Evolutionary conservation across 345 rosid genomes (phyloP), one percentile per base, ranked within the genome.

Genomic region (Pseudoturritis turrita): DNA sequence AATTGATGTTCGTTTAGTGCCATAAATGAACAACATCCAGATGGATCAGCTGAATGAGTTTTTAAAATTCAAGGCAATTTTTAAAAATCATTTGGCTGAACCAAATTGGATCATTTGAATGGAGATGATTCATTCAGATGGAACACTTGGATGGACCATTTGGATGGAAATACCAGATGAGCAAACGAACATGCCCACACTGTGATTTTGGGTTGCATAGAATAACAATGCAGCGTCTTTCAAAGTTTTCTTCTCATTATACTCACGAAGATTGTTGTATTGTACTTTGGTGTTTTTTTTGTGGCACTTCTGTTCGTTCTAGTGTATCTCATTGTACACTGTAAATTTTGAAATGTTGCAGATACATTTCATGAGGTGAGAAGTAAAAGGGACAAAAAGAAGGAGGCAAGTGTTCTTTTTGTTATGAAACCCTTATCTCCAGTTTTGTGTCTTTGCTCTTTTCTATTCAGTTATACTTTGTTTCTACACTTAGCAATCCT

Each of bases 281-380:
- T 15, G 2, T 18, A n/a, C 44, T 53, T 44, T 21, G n/a, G n/a
- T n/a, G 40, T 13, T 18, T 40, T 28, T 19, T 8, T 2, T 39
- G 37, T 43, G 46, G 1, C 18, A 14, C 18, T 15, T 35, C 43
- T 51, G 33, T 17, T 60, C 1, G 6, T 29, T 31, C 28, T 19
- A 17, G 5, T 33, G 43, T 1, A 19, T 19, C 47, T 72, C 17
- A 23, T 11, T 4, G 22, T 25, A 23, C 41, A 18, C 0, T 51
- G 6, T 62, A 10, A 29, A 14, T 35, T 46, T 35, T 31, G 11
- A 10, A 14, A 65, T n/a, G 8, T 75, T 69, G 78, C 83, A 93
- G 98, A 93, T 86, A 90, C 98, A 21, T 94, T 90, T 81, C 98
- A 90, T 39, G 92, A 90, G 77, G 98, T 94, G 72, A 86, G 75